phyloP scores from a whole-genome alignment of 495 filamentous ascomycete genomes.

The Saxophila tyrrhenica region DNA sequence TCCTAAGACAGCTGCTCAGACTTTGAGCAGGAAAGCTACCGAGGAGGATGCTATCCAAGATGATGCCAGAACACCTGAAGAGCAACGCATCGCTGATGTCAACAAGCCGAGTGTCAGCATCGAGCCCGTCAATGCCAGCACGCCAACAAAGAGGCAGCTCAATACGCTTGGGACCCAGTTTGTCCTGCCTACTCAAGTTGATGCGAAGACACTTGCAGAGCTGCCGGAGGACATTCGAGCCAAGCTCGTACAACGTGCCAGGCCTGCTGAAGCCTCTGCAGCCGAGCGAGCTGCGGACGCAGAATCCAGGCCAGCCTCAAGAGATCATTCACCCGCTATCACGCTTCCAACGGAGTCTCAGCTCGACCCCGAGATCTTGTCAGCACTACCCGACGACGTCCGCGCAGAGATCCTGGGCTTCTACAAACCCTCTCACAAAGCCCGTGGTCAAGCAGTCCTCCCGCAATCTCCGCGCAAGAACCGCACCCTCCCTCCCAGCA shows the following conservation, averaged over 20 bases:
- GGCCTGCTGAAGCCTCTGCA: not conserved
- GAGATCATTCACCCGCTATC: slow-evolving; percentile 14
- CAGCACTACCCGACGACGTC: slow-evolving; percentile 71
- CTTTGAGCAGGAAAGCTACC: slow-evolving; percentile 13
- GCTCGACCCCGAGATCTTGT: slow-evolving; percentile 38
- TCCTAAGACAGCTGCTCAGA: slow-evolving; percentile 4
- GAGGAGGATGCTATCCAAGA: slow-evolving; percentile 40
- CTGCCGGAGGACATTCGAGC: slow-evolving; percentile 69
- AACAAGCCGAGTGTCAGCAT: slow-evolving; percentile 32
- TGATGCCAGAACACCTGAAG: slow-evolving; percentile 48
- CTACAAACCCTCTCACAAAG: slow-evolving; percentile 38
- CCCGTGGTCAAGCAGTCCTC: slow-evolving; percentile 32
- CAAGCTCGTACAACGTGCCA: slow-evolving; percentile 44
- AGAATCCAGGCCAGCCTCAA: not conserved
- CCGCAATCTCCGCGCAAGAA: slow-evolving; percentile 50
- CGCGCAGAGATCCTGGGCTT: slow-evolving; percentile 65
- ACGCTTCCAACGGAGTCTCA: slow-evolving; percentile 29
- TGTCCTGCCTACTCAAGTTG: slow-evolving; percentile 67
- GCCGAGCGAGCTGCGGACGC: not conserved
- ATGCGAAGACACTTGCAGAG: slow-evolving; percentile 63
- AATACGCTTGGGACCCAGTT: slow-evolving; percentile 82
- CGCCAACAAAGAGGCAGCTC: slow-evolving; percentile 50
- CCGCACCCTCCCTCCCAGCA: slow-evolving; percentile 35
- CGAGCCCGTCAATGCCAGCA: slow-evolving; percentile 18
- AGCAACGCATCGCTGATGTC: slow-evolving; percentile 11